These are phyloP conservation scores for Capsicum rhomboideum DNA, from an alignment of 257 asterid species.

Conservation along the genomic window DNA sequence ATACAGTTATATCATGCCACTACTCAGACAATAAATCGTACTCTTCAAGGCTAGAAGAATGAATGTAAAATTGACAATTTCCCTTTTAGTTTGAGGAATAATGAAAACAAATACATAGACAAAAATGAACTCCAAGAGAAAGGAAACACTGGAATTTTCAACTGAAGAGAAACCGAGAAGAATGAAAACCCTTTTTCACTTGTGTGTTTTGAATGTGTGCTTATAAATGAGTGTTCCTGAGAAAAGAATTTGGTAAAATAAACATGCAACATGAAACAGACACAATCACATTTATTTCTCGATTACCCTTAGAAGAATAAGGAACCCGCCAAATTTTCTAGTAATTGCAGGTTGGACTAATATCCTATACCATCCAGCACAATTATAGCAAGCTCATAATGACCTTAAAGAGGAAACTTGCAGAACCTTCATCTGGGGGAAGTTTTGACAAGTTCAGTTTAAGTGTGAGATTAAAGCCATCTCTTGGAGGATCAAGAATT, in stretches of 20 bases:
- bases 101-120: background rate
- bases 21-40: background rate
- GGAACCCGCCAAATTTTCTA: background rate
- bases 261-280: background rate
- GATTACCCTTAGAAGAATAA: background rate
- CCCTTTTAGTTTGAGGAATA: background rate
- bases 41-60: background rate
- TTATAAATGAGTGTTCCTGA: background rate
- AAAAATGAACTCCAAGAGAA: background rate
- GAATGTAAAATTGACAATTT: background rate
- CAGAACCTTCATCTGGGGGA: conserved; percentile 94
- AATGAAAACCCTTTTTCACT: background rate
- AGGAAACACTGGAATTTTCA: background rate
- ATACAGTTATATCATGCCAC: background rate
- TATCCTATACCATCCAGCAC: conserved; percentile 18
- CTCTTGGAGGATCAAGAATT: conserved; percentile 97
- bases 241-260: background rate
- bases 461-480: conserved; percentile 90
- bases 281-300: background rate
- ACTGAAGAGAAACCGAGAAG: background rate
- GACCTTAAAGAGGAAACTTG: conserved; percentile 60
- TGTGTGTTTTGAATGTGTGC: background rate
- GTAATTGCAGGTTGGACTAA: background rate
- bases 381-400: conserved; percentile 37
- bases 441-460: conserved; percentile 88